phyloP scores from a whole-genome alignment of 192 early-diverging fungal species.

The Backusella morwellensis region DNA sequence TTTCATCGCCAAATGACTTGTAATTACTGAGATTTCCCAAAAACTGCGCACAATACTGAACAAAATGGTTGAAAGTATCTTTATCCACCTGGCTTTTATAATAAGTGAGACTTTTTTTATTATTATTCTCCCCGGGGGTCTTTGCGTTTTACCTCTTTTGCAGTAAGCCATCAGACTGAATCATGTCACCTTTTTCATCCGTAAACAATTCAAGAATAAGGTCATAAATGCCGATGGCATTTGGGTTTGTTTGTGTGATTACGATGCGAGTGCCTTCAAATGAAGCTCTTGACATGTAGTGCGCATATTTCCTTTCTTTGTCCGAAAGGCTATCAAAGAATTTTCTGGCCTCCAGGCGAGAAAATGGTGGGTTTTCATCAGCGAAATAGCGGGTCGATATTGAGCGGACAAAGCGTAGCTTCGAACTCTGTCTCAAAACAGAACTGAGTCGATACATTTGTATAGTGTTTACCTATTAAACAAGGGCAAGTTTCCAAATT shows the following conservation, averaged over 20 bases:
- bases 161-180: conserved; percentile 13
- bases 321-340: conserved; percentile 47
- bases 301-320: conserved; percentile 52
- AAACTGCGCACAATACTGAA: conserved; percentile 51
- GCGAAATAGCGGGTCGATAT: conserved; percentile 35
- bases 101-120: not conserved
- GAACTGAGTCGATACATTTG: not conserved
- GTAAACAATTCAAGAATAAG: conserved; percentile 43
- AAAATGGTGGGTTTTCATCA: conserved; percentile 45
- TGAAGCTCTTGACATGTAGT: conserved; percentile 49
- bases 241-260: conserved; percentile 33
- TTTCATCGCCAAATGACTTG: conserved; percentile 60
- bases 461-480: not conserved
- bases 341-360: conserved; percentile 42
- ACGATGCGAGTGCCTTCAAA: conserved; percentile 48
- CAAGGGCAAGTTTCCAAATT: not conserved
- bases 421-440: not conserved
- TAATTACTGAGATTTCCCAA: conserved; percentile 55
- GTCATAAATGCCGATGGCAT: conserved; percentile 30
- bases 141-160: conserved; percentile 7
- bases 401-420: not conserved
- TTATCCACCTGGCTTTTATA: conserved; percentile 34
- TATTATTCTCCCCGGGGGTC: no score
- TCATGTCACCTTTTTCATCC: conserved; percentile 16
- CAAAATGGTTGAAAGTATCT: conserved; percentile 47